phyloP scores from a whole-genome alignment of 257 asterid species.

The Salvia splendens region DNA sequence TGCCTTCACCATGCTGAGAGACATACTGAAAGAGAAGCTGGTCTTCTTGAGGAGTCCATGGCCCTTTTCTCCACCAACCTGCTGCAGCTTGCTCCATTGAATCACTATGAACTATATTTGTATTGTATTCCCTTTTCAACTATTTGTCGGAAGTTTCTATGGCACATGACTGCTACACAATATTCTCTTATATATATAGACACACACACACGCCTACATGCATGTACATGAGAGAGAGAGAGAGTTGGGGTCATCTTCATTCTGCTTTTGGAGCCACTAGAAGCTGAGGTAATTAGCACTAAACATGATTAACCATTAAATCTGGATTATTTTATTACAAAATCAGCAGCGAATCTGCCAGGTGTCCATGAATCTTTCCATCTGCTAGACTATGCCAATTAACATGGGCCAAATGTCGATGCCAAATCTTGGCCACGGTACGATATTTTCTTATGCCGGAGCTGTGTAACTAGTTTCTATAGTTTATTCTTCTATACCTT shows the following conservation, averaged over 20 bases:
- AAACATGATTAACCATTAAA: conserved; percentile 14
- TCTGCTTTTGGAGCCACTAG: conserved; percentile 31
- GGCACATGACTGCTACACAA: conserved; percentile 30
- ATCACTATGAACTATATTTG: background rate
- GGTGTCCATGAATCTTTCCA: conserved; percentile 34
- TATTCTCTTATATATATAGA: conserved; percentile 28
- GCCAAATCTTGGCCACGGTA: conserved; percentile 25
- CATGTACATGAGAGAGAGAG: background rate
- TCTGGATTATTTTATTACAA: conserved; percentile 32
- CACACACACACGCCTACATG: background rate
- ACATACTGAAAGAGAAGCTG: conserved; percentile 42
- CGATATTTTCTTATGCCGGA: conserved; percentile 18
- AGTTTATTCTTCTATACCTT: background rate
- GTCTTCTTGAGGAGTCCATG: conserved; percentile 60
- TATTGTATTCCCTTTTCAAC: too few species aligned
- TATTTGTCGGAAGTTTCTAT: conserved; percentile 36
- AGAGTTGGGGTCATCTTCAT: conserved; percentile 33
- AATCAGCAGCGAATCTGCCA: conserved; percentile 41
- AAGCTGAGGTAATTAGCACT: conserved; percentile 36
- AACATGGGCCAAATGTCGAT: conserved; percentile 35
- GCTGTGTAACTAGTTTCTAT: conserved; percentile 14
- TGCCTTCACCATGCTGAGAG: conserved; percentile 48
- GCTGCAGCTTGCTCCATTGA: conserved; percentile 33
- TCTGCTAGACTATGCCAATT: conserved; percentile 34
- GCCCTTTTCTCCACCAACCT: conserved; percentile 40